Percentiles rank a stretch among this genome's conserved stretches.
Evolutionary conservation across 2,329 filamentous ascomycete genomes (phyloP).

Genomic region (Byssoonygena ceratinophila): DNA sequence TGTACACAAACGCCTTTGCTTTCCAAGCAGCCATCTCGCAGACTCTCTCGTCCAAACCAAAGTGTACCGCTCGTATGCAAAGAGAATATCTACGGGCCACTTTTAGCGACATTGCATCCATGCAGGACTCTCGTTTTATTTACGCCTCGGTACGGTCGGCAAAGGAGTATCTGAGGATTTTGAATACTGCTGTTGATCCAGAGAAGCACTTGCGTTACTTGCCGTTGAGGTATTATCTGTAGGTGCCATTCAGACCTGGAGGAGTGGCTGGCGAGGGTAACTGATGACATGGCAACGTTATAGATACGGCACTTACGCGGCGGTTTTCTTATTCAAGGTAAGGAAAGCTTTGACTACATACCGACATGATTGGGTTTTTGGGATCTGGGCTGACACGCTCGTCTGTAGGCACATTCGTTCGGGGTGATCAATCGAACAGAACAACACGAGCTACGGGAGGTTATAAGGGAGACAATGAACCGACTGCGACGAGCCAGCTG

Average conservation of each 20-base stretch:
- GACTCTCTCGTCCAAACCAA: slow-evolving; percentile 34
- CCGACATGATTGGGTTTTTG: neutral
- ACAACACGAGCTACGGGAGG: slow-evolving; percentile 45
- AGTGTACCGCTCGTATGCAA: slow-evolving; percentile 27
- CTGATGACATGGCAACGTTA: neutral
- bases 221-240: slow-evolving; percentile 54
- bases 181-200: slow-evolving; percentile 51
- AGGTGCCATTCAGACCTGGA: slow-evolving; percentile 25
- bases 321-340: slow-evolving; percentile 56
- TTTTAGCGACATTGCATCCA: slow-evolving; percentile 47
- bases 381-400: neutral
- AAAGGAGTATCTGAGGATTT: slow-evolving; percentile 49
- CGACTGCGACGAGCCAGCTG: slow-evolving; percentile 50
- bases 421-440: slow-evolving; percentile 49
- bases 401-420: slow-evolving; percentile 43
- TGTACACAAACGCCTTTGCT: slow-evolving; percentile 66
- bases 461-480: slow-evolving; percentile 50
- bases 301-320: slow-evolving; percentile 49
- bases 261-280: neutral
- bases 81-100: slow-evolving; percentile 35
- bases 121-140: slow-evolving; percentile 55
- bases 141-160: slow-evolving; percentile 56
- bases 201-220: slow-evolving; percentile 51
- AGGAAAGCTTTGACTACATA: neutral
- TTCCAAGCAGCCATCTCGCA: slow-evolving; percentile 59